Percentiles rank a stretch among this genome's conserved stretches.
Evolutionary conservation across 768 basidiomycete genomes (phyloP).

Genomic region (Podaxis sp.): DNA sequence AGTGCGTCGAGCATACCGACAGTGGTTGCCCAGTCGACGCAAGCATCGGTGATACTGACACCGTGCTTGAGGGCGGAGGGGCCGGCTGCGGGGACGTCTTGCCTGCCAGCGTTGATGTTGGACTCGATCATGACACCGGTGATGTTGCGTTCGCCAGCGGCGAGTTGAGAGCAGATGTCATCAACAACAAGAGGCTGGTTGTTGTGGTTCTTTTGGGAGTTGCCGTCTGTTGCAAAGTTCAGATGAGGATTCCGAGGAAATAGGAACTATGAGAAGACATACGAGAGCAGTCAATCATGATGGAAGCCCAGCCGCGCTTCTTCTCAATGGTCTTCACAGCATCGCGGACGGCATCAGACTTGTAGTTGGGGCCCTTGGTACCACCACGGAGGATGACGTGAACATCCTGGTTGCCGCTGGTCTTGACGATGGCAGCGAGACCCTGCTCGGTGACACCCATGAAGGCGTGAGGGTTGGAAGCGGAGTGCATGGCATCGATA

Average conservation of each 20-base stretch:
- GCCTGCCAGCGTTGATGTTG: conserved; percentile 87
- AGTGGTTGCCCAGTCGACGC: conserved; percentile 84
- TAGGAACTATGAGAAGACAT: conserved; percentile 25
- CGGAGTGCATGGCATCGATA: conserved; percentile 94
- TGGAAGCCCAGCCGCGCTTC: conserved; percentile 58
- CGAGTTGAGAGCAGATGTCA: conserved; percentile 73
- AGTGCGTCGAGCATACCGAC: conserved; percentile 71
- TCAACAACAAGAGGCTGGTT: conserved; percentile 86
- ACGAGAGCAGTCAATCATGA: conserved; percentile 91
- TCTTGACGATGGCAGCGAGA: conserved; percentile 94
- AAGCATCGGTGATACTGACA: conserved; percentile 90
- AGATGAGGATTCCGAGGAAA: conserved; percentile 5
- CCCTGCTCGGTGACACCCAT: conserved; percentile 90
- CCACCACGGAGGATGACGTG: conserved; percentile 97
- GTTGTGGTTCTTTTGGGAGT: conserved; percentile 92
- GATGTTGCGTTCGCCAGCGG: conserved; percentile 65
- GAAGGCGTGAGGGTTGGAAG: conserved; percentile 92
- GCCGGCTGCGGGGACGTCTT: conserved; percentile 81
- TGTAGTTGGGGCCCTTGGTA: conserved; percentile 87
- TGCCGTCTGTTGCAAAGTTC: conserved; percentile 63
- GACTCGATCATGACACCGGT: conserved; percentile 98
- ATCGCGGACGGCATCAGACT: conserved; percentile 65
- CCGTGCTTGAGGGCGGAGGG: conserved; percentile 71
- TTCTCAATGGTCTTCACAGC: conserved; percentile 67
- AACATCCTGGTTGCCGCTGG: conserved; percentile 80